Evolutionary conservation across 805 yeast species (phyloP).

Genomic region (Yamadazyma akitaensis): DNA sequence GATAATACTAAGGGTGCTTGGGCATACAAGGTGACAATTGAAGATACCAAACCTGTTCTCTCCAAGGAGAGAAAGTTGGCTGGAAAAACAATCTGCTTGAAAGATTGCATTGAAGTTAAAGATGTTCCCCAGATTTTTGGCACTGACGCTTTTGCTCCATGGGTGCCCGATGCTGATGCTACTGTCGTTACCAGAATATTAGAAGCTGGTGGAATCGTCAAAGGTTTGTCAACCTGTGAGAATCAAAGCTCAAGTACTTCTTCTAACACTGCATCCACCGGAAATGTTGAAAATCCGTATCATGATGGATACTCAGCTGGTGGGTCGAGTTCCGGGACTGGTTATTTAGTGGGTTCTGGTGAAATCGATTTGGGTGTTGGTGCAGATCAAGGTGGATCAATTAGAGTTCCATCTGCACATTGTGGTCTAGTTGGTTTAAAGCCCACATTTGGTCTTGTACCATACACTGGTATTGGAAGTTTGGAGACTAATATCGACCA

Average conservation of each 20-base stretch:
- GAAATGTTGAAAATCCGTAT: constrained; percentile 16
- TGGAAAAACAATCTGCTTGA: too few relatives aligned
- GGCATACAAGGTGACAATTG: too few relatives aligned
- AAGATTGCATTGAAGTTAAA: too few relatives aligned
- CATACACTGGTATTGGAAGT: constrained; percentile 16
- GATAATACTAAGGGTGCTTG: constrained; percentile 6
- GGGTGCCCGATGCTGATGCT: too few relatives aligned
- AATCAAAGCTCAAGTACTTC: constrained; percentile 16
- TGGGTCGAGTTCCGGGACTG: constrained; percentile 57
- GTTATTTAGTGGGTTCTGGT: constrained; percentile 42
- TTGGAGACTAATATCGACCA: constrained; percentile 16
- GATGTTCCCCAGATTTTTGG: too few relatives aligned
- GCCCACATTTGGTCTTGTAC: constrained; percentile 31
- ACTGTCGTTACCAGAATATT: constrained; percentile 12
- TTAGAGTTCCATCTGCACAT: constrained; percentile 46
- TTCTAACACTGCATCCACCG: constrained; percentile 15
- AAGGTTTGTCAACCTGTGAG: constrained; percentile 16
- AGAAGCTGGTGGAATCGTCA: constrained; percentile 14
- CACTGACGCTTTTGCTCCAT: too few relatives aligned
- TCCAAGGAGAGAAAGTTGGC: too few relatives aligned
- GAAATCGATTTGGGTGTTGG: constrained; percentile 55
- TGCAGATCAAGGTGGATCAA: constrained; percentile 52
- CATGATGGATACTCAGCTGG: constrained; percentile 25
- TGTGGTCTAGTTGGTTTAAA: constrained; percentile 42
- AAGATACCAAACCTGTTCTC: too few relatives aligned